Conservation (phyloP, 164 flowering plant species). For the Tinospora cordifolia region DNA sequence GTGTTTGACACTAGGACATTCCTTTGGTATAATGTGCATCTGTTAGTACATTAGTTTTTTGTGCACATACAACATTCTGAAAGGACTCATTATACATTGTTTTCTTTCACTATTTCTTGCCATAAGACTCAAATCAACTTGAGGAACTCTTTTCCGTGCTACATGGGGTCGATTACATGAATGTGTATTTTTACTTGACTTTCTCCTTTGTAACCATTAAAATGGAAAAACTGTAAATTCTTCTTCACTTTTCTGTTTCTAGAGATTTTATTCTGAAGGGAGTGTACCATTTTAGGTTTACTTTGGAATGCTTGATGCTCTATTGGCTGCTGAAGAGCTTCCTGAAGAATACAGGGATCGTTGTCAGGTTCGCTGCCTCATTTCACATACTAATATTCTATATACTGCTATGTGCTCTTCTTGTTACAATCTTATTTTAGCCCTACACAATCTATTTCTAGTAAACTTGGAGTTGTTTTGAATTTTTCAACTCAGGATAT, state of each 20-base stretch:
- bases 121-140: no score
- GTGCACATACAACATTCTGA: background rate
- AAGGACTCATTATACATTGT: background rate
- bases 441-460: background rate
- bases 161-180: no score
- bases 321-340: slow-evolving; percentile 76
- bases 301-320: slow-evolving; percentile 89
- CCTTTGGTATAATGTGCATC: no score
- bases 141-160: no score
- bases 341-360: slow-evolving; percentile 81
- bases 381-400: no score
- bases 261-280: background rate
- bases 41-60: background rate
- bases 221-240: background rate
- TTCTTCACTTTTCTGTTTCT: background rate
- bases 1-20: background rate
- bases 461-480: background rate
- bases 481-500: slow-evolving; percentile 48
- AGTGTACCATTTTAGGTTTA: slow-evolving; percentile 50
- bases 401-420: background rate
- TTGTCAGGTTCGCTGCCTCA: slow-evolving; percentile 49
- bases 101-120: background rate
- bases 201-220: background rate
- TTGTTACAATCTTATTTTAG: background rate
- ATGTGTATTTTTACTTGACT: no score